Percentiles rank a stretch among this genome's conserved stretches.
These are phyloP conservation scores for Endocalyx cinctus DNA, from an alignment of 2,329 filamentous ascomycete genomes.

Conservation along the genomic window DNA sequence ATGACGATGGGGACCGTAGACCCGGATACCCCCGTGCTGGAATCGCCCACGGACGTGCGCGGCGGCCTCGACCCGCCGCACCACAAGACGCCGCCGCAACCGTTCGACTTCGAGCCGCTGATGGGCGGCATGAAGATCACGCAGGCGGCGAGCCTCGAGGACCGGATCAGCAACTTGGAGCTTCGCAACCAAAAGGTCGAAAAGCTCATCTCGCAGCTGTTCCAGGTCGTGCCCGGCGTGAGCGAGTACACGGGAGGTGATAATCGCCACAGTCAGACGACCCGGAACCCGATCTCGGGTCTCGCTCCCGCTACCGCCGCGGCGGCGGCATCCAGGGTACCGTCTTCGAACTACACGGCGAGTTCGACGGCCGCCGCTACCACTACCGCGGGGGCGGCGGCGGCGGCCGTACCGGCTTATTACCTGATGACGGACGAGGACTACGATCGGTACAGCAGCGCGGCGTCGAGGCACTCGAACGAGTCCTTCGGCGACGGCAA, in stretches of 20 bases:
- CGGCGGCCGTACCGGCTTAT: constrained; percentile 24
- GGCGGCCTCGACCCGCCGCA: constrained; percentile 28
- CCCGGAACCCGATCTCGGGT: too few relatives aligned
- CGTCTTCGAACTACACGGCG: constrained; percentile 18
- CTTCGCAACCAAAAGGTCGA: constrained; percentile 49
- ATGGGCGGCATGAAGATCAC: constrained; percentile 54
- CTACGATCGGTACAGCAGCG: constrained; percentile 18
- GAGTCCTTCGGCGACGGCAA: constrained; percentile 44
- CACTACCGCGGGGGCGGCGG: constrained; percentile 20
- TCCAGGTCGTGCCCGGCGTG: constrained; percentile 40
- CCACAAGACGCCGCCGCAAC: constrained; percentile 40
- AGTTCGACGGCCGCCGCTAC: constrained; percentile 17
- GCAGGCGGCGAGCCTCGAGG: constrained; percentile 49
- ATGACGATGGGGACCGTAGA: constrained; percentile 10
- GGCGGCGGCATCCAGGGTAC: constrained; percentile 12
- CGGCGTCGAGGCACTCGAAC: constrained; percentile 36
- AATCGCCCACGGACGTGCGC: constrained; percentile 27
- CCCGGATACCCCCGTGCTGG: constrained; percentile 20
- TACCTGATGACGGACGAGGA: constrained; percentile 17
- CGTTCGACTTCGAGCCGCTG: constrained; percentile 53
- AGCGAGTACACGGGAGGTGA: constrained; percentile 27
- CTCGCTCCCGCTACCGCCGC: constrained; percentile 13
- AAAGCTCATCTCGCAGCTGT: constrained; percentile 45
- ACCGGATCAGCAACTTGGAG: constrained; percentile 48
- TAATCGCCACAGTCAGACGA: too few relatives aligned